Conservation (phyloP, 108 stramenopile genomes). For the Schizochytrium sp. region DNA sequence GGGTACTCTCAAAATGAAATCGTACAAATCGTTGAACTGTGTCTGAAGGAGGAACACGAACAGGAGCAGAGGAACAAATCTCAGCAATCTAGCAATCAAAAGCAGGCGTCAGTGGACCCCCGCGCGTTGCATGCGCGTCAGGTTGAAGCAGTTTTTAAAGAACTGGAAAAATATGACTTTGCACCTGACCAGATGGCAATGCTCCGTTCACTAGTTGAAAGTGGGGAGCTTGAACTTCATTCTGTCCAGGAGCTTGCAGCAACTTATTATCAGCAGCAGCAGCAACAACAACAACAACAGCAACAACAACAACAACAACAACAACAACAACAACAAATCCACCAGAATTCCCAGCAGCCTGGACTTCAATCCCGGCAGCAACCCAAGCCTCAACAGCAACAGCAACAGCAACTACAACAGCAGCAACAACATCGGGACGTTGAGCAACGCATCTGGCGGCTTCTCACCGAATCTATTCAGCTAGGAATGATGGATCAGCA, state of each 20-base stretch:
- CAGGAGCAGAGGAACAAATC: neutral
- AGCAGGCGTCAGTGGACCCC: neutral
- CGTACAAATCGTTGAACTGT: too few relatives aligned
- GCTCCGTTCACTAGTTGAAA: neutral
- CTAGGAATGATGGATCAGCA: too few relatives aligned
- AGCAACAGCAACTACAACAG: conserved; percentile 27
- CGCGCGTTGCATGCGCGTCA: neutral
- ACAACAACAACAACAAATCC: conserved; percentile 26
- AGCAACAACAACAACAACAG: conserved; percentile 39
- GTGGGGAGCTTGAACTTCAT: neutral
- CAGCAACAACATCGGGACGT: neutral
- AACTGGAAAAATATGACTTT: neutral
- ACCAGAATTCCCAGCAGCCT: neutral
- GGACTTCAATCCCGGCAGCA: neutral
- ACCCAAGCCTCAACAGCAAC: neutral
- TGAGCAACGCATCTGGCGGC: too few relatives aligned
- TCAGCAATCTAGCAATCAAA: neutral
- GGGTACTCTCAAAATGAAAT: too few relatives aligned
- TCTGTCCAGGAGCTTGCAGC: neutral
- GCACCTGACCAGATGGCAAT: neutral
- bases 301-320: neutral
- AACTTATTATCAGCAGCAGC: conserved; percentile 13
- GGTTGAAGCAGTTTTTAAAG: neutral
- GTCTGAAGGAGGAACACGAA: too few relatives aligned
- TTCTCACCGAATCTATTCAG: too few relatives aligned